These are phyloP conservation scores for Byssothecium circinans DNA, from an alignment of 2,329 filamentous ascomycete genomes.

Conservation along the genomic window DNA sequence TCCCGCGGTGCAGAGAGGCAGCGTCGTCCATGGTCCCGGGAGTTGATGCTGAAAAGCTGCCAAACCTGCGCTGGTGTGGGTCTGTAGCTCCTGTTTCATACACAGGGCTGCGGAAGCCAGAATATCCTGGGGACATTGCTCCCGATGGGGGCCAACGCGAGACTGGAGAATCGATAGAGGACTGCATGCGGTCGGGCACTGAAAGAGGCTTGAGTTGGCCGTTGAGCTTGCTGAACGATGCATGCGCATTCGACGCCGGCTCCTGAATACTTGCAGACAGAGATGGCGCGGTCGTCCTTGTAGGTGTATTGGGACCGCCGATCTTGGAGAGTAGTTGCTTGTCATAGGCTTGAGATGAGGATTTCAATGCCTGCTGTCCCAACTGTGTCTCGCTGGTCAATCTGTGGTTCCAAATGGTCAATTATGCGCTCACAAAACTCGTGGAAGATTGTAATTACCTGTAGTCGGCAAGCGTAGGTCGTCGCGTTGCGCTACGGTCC, in stretches of 20 bases:
- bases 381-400: slow-evolving; percentile 63
- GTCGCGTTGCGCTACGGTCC: slow-evolving; percentile 36
- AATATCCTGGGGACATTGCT: slow-evolving; percentile 48
- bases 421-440: not conserved
- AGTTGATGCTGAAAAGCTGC: slow-evolving; percentile 52
- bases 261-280: slow-evolving; percentile 41
- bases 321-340: slow-evolving; percentile 65
- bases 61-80: slow-evolving; percentile 47
- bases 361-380: slow-evolving; percentile 59
- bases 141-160: slow-evolving; percentile 47
- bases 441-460: slow-evolving; percentile 38
- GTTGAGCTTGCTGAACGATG: slow-evolving; percentile 45
- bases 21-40: slow-evolving; percentile 53
- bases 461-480: slow-evolving; percentile 45
- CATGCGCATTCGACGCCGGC: slow-evolving; percentile 38
- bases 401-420: slow-evolving; percentile 39
- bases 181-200: slow-evolving; percentile 47
- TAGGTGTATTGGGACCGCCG: slow-evolving; percentile 60
- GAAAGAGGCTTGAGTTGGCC: slow-evolving; percentile 50
- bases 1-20: slow-evolving; percentile 60
- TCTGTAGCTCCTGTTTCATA: slow-evolving; percentile 38
- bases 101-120: slow-evolving; percentile 47
- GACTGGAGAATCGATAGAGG: slow-evolving; percentile 44
- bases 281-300: slow-evolving; percentile 43
- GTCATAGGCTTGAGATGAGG: slow-evolving; percentile 64